phyloP scores from a whole-genome alignment of 108 stramenopile genomes.

The Cyclotella baltica region DNA sequence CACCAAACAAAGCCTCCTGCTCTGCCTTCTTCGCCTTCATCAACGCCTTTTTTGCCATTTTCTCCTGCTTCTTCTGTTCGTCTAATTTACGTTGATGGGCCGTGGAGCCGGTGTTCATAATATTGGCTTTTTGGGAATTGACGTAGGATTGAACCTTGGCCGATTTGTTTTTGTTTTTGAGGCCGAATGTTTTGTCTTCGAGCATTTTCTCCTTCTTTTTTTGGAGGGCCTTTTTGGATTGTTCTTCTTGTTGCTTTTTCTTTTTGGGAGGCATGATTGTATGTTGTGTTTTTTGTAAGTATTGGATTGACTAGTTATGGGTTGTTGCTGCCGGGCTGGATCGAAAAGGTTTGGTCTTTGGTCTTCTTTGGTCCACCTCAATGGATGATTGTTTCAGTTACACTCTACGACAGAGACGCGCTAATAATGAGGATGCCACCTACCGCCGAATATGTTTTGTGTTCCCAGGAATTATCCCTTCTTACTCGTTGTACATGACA shows the following conservation, averaged over 20 bases:
- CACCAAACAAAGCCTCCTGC: slow-evolving; percentile 86
- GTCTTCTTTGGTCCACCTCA: too few relatives aligned
- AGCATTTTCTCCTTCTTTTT: slow-evolving; percentile 89
- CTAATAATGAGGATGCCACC: too few relatives aligned
- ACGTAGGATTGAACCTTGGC: slow-evolving; percentile 75
- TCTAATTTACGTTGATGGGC: slow-evolving; percentile 63
- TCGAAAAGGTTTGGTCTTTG: too few relatives aligned
- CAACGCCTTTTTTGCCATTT: slow-evolving; percentile 65
- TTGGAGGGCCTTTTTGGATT: slow-evolving; percentile 81
- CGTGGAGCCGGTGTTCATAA: slow-evolving; percentile 76
- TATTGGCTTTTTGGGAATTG: slow-evolving; percentile 57
- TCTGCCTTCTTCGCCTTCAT: slow-evolving; percentile 87
- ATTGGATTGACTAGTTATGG: too few relatives aligned
- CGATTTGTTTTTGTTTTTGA: slow-evolving; percentile 93
- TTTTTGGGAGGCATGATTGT: slow-evolving; percentile 66
- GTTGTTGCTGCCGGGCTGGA: background rate
- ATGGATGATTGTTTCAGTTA: too few relatives aligned
- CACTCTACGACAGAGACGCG: too few relatives aligned
- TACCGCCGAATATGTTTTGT: too few relatives aligned
- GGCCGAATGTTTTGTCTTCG: slow-evolving; percentile 90
- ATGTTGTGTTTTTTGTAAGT: background rate
- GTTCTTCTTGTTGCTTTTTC: slow-evolving; percentile 52
- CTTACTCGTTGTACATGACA: too few relatives aligned
- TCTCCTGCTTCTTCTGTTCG: slow-evolving; percentile 71
- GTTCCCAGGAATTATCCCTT: too few relatives aligned